A percentile compares a stretch with the other conserved stretches of the same genome.
Conservation (phyloP, 805 yeast species). For the Clavispora santaluciae region DNA sequence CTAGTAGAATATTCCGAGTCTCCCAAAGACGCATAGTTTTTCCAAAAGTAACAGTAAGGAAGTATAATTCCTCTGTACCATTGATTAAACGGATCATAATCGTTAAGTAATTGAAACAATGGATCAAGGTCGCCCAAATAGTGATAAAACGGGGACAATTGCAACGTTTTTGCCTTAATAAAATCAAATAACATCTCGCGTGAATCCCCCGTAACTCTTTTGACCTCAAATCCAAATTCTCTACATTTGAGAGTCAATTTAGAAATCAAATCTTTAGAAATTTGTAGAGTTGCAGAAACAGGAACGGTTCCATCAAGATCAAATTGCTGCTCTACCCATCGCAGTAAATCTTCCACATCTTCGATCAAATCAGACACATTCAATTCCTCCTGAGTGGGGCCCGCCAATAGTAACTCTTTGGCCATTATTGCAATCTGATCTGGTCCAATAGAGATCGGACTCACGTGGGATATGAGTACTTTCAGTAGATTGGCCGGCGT, state of each 20-base stretch:
- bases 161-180: slow-evolving; percentile 12
- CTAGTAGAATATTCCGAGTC: slow-evolving; percentile 2
- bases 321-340: slow-evolving; percentile 6
- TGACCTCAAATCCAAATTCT: background rate
- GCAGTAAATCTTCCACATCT: slow-evolving; percentile 6
- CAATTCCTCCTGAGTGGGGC: background rate
- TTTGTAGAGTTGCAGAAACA: slow-evolving; percentile 6
- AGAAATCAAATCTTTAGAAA: slow-evolving; percentile 5
- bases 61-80: slow-evolving; percentile 27
- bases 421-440: slow-evolving; percentile 4
- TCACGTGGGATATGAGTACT: slow-evolving; percentile 7
- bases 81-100: slow-evolving; percentile 14
- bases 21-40: slow-evolving; percentile 17
- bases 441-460: slow-evolving; percentile 7
- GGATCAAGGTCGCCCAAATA: slow-evolving; percentile 16
- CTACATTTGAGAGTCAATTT: slow-evolving; percentile 2
- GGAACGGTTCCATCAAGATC: background rate
- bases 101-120: slow-evolving; percentile 10
- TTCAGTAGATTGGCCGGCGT: slow-evolving; percentile 7
- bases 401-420: background rate
- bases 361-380: slow-evolving; percentile 7
- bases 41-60: slow-evolving; percentile 29
- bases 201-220: background rate
- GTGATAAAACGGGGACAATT: slow-evolving; percentile 9
- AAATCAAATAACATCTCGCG: slow-evolving; percentile 7